These are phyloP conservation scores for Ustilago sp. DNA, from an alignment of 1,284 basidiomycete species.

Conservation along the genomic window DNA sequence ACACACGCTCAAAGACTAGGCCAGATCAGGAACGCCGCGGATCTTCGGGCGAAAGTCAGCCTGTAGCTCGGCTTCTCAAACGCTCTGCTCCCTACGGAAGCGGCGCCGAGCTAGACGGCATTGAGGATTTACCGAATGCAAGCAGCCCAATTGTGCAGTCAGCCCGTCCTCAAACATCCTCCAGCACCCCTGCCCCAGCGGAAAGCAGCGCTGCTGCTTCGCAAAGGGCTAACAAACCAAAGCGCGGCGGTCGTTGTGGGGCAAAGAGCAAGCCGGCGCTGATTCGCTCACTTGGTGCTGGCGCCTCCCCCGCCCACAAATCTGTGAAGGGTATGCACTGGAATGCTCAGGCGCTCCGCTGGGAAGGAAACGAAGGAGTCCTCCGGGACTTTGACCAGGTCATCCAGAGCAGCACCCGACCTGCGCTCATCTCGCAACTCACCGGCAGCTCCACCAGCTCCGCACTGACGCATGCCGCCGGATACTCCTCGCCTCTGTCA, in stretches of 20 bases:
- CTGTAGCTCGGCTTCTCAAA: constrained; percentile 76
- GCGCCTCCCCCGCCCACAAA: constrained; percentile 35
- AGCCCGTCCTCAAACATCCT: constrained; percentile 4
- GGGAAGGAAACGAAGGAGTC: constrained; percentile 95
- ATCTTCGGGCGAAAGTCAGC: constrained; percentile 25
- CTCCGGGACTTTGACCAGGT: constrained; percentile 89
- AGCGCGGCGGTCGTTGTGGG: constrained; percentile 71
- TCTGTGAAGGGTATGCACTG: constrained; percentile 85
- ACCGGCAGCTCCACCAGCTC: constrained; percentile 49
- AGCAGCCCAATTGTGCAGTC: constrained; percentile 70
- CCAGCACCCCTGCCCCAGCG: constrained; percentile 4
- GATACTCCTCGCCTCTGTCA: constrained; percentile 32
- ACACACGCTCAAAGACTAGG: constrained; percentile 24
- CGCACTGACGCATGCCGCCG: constrained; percentile 26
- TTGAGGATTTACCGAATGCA: constrained; percentile 85
- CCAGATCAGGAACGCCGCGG: constrained; percentile 18
- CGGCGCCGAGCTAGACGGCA: constrained; percentile 88
- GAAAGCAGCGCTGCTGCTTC: background rate
- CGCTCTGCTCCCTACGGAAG: constrained; percentile 87
- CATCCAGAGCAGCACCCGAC: constrained; percentile 84
- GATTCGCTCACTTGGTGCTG: constrained; percentile 54
- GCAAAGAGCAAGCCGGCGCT: constrained; percentile 45
- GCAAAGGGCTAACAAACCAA: constrained; percentile 12
- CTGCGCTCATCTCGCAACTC: constrained; percentile 80
- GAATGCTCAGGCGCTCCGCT: constrained; percentile 87